phyloP scores from a whole-genome alignment of 345 rosid species.

The Zanthoxylum bungeanum region DNA sequence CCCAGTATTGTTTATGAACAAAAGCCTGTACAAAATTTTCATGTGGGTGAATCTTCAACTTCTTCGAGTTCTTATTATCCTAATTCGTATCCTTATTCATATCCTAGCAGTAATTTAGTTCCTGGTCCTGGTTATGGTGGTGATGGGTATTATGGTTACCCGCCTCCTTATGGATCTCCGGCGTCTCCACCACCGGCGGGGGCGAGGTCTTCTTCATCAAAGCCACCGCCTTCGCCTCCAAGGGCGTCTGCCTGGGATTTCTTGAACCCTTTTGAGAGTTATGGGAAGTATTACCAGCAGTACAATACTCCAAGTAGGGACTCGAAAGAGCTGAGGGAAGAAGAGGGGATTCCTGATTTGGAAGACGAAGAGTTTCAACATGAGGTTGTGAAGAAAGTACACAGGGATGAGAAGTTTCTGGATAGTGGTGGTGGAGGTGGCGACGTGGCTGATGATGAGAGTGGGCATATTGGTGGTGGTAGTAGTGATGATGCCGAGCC shows the following conservation, averaged over 20 bases:
- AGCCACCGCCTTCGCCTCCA: conserved; percentile 83
- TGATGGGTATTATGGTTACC: conserved; percentile 34
- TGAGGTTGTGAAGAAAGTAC: conserved; percentile 74
- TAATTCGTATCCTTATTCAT: no score
- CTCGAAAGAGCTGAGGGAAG: conserved; percentile 76
- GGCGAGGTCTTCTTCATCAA: conserved; percentile 41
- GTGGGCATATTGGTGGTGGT: conserved; percentile 18
- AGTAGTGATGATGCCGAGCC: conserved; percentile 31
- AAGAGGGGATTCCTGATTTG: conserved; percentile 95
- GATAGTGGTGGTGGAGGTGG: conserved; percentile 29
- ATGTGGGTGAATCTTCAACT: conserved; percentile 64
- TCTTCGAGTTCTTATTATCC: conserved; percentile 38
- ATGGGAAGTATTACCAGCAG: conserved; percentile 44
- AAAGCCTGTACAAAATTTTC: conserved; percentile 46
- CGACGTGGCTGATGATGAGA: conserved; percentile 7
- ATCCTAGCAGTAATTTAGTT: conserved; percentile 13
- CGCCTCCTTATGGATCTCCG: conserved; percentile 29
- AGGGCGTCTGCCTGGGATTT: conserved; percentile 72
- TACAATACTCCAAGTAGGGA: conserved; percentile 62
- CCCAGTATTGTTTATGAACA: conserved; percentile 64
- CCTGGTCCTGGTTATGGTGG: conserved; percentile 22
- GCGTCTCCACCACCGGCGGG: conserved; percentile 16
- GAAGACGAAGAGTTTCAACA: conserved; percentile 69
- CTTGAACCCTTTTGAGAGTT: conserved; percentile 53
- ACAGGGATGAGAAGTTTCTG: conserved; percentile 40